Evolutionary conservation across 2,329 filamentous ascomycete genomes (phyloP), one percentile per base, ranked within the genome.

Genomic region (Diaporthe citriasiana): DNA sequence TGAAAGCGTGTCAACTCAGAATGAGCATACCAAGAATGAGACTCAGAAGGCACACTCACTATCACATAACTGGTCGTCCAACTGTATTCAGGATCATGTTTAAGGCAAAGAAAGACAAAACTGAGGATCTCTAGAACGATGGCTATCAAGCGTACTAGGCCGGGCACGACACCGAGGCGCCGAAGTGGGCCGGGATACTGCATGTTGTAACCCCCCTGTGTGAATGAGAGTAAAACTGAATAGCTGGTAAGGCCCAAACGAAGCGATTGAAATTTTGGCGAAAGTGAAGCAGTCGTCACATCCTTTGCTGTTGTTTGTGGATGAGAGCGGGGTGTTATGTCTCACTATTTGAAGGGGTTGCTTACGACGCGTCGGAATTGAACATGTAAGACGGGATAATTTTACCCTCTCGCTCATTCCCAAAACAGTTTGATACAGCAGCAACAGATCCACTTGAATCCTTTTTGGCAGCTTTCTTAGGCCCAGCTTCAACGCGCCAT

Each of bases 11-110:
- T 35, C 10, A 38, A 22, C 45, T 40, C 55, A 57, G 42, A 22
- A 25, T 19, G 15, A 13, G 8, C 19, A 33, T 4, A 22, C 10
- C 8, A n/a, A 5, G 13, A 30, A 4, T 10, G 22, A 9, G 4
- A 42, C 1, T 2, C 1, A 22, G 8, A 8, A 25, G 1, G 56
- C 59, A 73, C 12, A 56, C 74, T 75, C 25, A 75, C 74, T 15
- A 75, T 73, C 10, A 73, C n/a, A 27, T 75, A 75, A 59, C 72
- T 73, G 1, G 74, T 73, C 5, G 66, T 75, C 42, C 72, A 71
- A 9, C 15, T 30, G 6, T 50, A 50, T 2, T 71, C 59, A 2
- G 59, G 40, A 17, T 71, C 45, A 27, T 69, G 59, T 13, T 53
- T 45, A 30, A 69, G 27, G 25, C 42, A 55, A 3, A 75, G 59